Base-by-base conservation (phyloP, 1,284 basidiomycete genomes). In the Pyrrhoderma noxium region DNA sequence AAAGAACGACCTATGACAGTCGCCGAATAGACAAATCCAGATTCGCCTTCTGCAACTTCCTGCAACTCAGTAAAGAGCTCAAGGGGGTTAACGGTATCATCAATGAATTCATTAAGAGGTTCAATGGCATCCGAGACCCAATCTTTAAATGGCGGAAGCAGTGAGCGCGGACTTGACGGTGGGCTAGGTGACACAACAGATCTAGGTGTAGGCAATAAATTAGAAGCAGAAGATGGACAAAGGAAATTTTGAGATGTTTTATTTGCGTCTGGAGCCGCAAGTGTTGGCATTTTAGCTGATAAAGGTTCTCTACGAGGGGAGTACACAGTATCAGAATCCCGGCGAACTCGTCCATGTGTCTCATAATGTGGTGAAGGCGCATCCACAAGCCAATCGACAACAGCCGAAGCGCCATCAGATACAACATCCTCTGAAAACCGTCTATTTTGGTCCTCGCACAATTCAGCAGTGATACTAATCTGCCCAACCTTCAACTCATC, bases 21-120 rank as follows among this genome's bases (percentile, higher is more conserved):
- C 0, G 85, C 84, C 19, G 79, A 74, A 60, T 71, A 89, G 18
- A 89, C 83, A 2, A 76, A 81, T 1, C 87, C 87, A 44, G 77
- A 83, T 59, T 88, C 86, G 40, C 87, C 86, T 63, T 89, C 82
- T 0, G 85, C 86, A 31, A 89, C 82, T 65, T 88, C 86, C 45
- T 74, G 74, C 42, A 88, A 66, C 56, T 86, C 77, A 3, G 71
- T 65, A 63, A 82, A 89, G 51, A 77, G 72, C 1, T 75, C 71
- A 8, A 74, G 68, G 3, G 85, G 85, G 59, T 86, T 76, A 18
- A 75, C 61, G 0, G 68, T 62, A 47, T 79, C 75, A 57, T 82
- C 74, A 58, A 89, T 82, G 62, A 80, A 85, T 27, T 75, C 71
- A 45, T 76, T 72, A 13, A 89, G 65, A 2, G 82, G 82, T 3